Percentiles rank a stretch among this genome's conserved stretches.
Conservation (phyloP, 176 grass and related monocot genomes). For the Tuctoria greenei region DNA sequence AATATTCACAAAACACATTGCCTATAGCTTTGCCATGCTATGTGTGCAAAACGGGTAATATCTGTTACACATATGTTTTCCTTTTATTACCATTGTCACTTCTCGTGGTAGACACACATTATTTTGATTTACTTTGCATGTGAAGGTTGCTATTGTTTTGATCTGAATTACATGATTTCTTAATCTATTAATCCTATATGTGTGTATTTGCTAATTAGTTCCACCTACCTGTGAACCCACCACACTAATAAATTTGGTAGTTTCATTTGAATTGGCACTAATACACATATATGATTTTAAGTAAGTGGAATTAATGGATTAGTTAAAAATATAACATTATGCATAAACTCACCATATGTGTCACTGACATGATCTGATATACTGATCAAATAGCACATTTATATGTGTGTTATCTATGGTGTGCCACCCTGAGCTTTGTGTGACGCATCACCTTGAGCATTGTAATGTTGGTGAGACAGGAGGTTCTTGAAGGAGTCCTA, state of each 20-base stretch:
- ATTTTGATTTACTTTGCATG: not conserved
- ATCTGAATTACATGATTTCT: not conserved
- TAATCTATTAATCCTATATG: not conserved
- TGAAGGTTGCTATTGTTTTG: not conserved
- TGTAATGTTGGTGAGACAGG: not conserved
- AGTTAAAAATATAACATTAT: not conserved
- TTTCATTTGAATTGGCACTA: not conserved
- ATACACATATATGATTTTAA: not conserved
- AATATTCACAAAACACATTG: not conserved
- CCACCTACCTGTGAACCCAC: not conserved
- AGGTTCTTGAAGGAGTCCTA: not conserved
- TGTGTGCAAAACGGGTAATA: not conserved
- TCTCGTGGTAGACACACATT: not conserved
- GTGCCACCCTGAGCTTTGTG: not conserved
- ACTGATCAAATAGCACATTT: not conserved
- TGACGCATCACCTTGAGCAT: not conserved
- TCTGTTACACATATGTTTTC: not conserved
- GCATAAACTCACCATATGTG: not conserved
- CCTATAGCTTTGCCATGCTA: not conserved
- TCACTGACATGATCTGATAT: not conserved
- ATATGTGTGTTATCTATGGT: not conserved
- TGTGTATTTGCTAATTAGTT: not conserved
- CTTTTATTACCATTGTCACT: not conserved
- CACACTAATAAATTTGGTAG: not conserved
- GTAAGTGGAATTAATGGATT: not conserved